Percentiles rank a stretch among this genome's conserved stretches.
Evolutionary conservation across 2,329 filamentous ascomycete species (phyloP).

Genomic region (Hymenotorrendiella dingleyae): DNA sequence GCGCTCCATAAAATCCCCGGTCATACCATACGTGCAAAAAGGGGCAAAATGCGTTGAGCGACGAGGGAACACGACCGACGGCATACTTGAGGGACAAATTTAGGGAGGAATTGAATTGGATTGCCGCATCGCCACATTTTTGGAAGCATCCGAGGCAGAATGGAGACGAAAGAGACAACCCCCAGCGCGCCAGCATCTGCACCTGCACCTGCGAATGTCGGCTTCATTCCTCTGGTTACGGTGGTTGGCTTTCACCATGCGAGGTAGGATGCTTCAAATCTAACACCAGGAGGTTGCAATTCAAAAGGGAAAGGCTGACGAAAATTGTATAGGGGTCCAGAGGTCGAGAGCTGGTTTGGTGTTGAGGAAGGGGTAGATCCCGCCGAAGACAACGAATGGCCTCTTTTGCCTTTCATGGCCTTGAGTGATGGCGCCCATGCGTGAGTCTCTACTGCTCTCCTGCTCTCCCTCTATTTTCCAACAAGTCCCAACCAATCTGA

Average conservation of each 20-base stretch:
- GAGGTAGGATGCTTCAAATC: conserved; percentile 32
- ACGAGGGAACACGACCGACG: conserved; percentile 5
- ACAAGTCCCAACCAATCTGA: too few species aligned
- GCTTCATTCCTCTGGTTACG: conserved; percentile 64
- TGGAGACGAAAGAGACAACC: conserved; percentile 16
- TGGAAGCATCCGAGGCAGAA: conserved; percentile 6
- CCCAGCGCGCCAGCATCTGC: conserved; percentile 1
- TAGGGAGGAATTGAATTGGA: conserved; percentile 7
- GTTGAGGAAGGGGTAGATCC: conserved; percentile 69
- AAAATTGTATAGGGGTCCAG: conserved; percentile 57
- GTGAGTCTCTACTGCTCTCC: conserved; percentile 45
- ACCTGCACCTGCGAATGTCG: conserved; percentile 18
- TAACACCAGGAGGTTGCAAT: not conserved
- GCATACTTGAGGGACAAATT: conserved; percentile 6
- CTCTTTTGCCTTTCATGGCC: conserved; percentile 90
- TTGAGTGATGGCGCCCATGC: conserved; percentile 92
- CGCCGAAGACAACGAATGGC: conserved; percentile 80
- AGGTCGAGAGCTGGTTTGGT: conserved; percentile 90
- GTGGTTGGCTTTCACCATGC: conserved; percentile 84
- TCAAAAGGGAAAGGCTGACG: conserved; percentile 9
- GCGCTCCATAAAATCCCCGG: not conserved
- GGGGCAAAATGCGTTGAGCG: conserved; percentile 11
- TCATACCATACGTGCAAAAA: too few species aligned
- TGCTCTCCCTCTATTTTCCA: not conserved
- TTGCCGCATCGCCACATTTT: not conserved